Evolutionary conservation across 768 basidiomycete genomes (phyloP).

Genomic region (Termitomyces sp.): DNA sequence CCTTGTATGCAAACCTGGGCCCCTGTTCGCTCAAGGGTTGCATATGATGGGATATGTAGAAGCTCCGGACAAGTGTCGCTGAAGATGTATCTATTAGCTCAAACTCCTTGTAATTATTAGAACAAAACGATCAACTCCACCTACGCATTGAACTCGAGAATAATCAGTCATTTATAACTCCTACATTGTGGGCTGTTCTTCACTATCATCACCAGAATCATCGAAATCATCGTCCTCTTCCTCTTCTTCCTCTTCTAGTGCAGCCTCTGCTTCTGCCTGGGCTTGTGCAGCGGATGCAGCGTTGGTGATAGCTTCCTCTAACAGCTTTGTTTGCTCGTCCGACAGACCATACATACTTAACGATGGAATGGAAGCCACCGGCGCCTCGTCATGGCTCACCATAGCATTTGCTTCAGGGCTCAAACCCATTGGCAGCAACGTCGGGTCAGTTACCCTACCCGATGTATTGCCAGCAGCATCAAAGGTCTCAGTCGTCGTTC

Average conservation of each 20-base stretch:
- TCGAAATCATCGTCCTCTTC: slow-evolving; percentile 42
- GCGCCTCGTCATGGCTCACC: slow-evolving; percentile 6
- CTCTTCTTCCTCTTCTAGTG: slow-evolving; percentile 68
- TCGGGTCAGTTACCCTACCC: background rate
- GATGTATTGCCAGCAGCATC: background rate
- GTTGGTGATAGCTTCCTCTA: slow-evolving; percentile 72
- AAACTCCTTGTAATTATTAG: slow-evolving; percentile 11
- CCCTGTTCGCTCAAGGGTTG: background rate
- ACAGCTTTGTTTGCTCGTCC: slow-evolving; percentile 63
- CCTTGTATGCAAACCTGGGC: background rate
- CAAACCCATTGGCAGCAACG: background rate
- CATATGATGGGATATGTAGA: background rate
- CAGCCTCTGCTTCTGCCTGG: slow-evolving; percentile 76
- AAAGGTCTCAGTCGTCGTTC: background rate
- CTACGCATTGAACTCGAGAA: slow-evolving; percentile 1
- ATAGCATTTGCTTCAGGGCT: background rate
- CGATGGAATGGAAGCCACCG: slow-evolving; percentile 28
- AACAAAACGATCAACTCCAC: slow-evolving; percentile 2
- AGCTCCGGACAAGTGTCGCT: background rate
- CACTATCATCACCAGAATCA: slow-evolving; percentile 42
- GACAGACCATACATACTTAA: slow-evolving; percentile 70
- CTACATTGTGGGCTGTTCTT: slow-evolving; percentile 27
- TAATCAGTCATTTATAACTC: background rate
- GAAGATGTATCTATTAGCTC: slow-evolving; percentile 11
- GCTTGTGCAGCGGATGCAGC: slow-evolving; percentile 74